phyloP scores from a whole-genome alignment of 2,329 filamentous ascomycete genomes.

The Fusarium albidum region DNA sequence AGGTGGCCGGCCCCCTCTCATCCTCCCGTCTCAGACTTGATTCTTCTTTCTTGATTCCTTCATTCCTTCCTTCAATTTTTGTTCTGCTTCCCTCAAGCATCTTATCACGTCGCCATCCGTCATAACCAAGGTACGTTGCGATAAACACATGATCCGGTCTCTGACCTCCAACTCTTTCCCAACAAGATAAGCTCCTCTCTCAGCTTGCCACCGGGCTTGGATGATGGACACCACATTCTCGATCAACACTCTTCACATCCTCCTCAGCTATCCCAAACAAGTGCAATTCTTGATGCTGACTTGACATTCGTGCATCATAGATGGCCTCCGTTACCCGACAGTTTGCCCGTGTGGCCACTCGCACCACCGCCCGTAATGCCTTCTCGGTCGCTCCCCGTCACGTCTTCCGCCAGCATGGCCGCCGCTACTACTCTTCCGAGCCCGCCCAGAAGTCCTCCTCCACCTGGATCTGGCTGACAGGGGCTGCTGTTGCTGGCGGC shows the following conservation, averaged over 20 bases:
- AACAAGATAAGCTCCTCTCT: slow-evolving; percentile 3
- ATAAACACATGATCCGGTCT: background rate
- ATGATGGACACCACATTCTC: background rate
- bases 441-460: slow-evolving; percentile 60
- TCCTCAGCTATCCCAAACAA: background rate
- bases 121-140: slow-evolving; percentile 31
- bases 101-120: slow-evolving; percentile 12
- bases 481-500: slow-evolving; percentile 66
- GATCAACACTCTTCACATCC: background rate
- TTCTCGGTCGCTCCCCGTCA: slow-evolving; percentile 69
- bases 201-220: background rate
- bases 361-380: slow-evolving; percentile 63
- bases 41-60: slow-evolving; percentile 2
- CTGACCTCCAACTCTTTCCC: background rate
- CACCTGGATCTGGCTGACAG: slow-evolving; percentile 64
- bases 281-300: background rate
- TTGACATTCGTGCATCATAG: slow-evolving; percentile 28
- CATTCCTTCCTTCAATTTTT: slow-evolving; percentile 12
- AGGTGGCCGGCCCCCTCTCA: slow-evolving; percentile 25
- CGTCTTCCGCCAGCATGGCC: slow-evolving; percentile 76
- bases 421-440: slow-evolving; percentile 82
- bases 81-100: slow-evolving; percentile 17
- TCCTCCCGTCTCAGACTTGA: slow-evolving; percentile 18
- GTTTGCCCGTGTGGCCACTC: slow-evolving; percentile 66
- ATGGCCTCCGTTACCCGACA: slow-evolving; percentile 59